A percentile compares a stretch with the other conserved stretches of the same genome.
Evolutionary conservation across 1,139 yeast species (phyloP).

Genomic region (Debaryomyces psychrophilus): DNA sequence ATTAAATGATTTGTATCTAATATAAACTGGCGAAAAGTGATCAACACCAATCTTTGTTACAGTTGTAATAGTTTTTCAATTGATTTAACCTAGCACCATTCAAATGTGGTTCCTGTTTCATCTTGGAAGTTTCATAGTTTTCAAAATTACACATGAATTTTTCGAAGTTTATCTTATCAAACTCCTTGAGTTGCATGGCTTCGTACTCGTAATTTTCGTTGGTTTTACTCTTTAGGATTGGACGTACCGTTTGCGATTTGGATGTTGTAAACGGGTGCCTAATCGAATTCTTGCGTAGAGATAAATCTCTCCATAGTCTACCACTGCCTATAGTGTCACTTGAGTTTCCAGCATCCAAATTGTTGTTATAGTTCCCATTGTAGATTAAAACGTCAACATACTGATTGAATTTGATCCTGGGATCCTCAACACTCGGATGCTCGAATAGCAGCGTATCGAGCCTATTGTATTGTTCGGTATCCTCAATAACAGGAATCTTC

Average conservation of each 20-base stretch:
- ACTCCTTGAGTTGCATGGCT: conserved; percentile 17
- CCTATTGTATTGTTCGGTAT: conserved; percentile 5
- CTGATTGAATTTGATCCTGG: conserved; percentile 18
- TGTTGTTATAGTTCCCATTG: conserved; percentile 11
- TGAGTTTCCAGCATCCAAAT: conserved; percentile 1
- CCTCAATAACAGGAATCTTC: conserved; percentile 14
- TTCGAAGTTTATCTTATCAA: conserved; percentile 22
- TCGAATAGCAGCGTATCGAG: conserved; percentile 10
- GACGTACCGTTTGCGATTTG: conserved; percentile 10
- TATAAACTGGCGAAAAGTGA: neutral
- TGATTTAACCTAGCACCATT: conserved; percentile 22
- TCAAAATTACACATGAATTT: conserved; percentile 26
- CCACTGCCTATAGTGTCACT: neutral
- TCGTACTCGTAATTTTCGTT: conserved; percentile 27
- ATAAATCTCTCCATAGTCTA: conserved; percentile 9
- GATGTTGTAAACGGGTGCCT: neutral
- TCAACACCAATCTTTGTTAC: neutral
- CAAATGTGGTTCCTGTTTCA: conserved; percentile 19
- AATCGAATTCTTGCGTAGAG: conserved; percentile 2
- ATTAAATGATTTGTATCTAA: neutral
- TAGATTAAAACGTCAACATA: conserved; percentile 21
- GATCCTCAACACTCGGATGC: neutral
- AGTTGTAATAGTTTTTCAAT: conserved; percentile 23
- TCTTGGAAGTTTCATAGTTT: conserved; percentile 21
- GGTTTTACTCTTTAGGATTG: conserved; percentile 29